Evolutionary conservation across 176 grass and related monocot genomes (phyloP), one percentile per base, ranked within the genome.

Genomic region (Olyra latifolia): DNA sequence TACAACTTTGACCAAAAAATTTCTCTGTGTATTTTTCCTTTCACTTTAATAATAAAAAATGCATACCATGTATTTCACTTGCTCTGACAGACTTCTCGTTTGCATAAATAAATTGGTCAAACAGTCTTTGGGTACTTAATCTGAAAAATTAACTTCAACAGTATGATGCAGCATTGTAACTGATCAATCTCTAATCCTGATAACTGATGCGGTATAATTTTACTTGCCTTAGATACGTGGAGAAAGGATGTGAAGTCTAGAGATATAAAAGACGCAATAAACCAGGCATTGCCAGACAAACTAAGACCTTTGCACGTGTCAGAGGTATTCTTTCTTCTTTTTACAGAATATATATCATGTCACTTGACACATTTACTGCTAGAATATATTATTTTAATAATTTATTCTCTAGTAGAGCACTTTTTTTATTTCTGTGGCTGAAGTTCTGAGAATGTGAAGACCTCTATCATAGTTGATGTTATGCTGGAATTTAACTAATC

Each of bases 171-270:
- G 6, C 32, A 72, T 28, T 29, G 45, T 75, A 42, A 39, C 67
- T 71, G 10, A 22, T 78, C 25, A 9, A 10, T 0, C 29, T 32
- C 69, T 83, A 62, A 15, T 23, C 52, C 24, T 85, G 41, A 14
- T 62, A 41, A 38, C 23, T 77, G 47, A 75, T 20, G 28, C 62
- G 13, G 49, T 69, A 32, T 82, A 16, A 45, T 81, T 84, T 62
- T 83, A 30, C 27, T 57, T 79, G 5, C 47, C 65, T 67, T 74
- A 98, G 92, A 95, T 92, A 98, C 92, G 48, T 98, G 96, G 92
- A 94, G 92, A 66, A 98, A 91, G 71, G 92, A 98, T 77, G 84
- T 98, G 5, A 85, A 79, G 65, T 48, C 89, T 81, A 55, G 17
- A 48, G 86, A 94, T 38, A 87, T 98, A 83, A 89, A 79, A 66